Evolutionary conservation across 1,139 yeast genomes (phyloP).

Genomic region (Blastobotrys niveus): DNA sequence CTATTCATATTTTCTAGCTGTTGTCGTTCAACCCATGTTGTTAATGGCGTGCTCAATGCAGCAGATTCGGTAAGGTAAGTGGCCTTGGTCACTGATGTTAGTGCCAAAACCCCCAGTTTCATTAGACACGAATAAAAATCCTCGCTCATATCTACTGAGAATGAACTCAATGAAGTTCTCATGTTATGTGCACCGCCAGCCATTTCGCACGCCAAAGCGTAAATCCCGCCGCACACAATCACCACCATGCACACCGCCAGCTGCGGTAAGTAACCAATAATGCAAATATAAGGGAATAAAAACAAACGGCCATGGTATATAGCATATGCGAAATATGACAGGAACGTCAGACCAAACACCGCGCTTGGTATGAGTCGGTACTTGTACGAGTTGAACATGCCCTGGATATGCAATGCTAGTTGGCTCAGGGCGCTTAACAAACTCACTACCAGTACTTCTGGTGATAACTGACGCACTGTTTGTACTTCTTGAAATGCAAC

Average conservation of each 20-base stretch:
- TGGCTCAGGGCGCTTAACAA: slow-evolving; percentile 52
- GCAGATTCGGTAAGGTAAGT: slow-evolving; percentile 59
- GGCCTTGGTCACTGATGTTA: slow-evolving; percentile 60
- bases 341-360: slow-evolving; percentile 47
- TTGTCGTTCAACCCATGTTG: slow-evolving; percentile 54
- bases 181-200: slow-evolving; percentile 47
- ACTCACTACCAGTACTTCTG: slow-evolving; percentile 49
- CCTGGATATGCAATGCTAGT: slow-evolving; percentile 53
- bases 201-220: slow-evolving; percentile 50
- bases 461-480: slow-evolving; percentile 46
- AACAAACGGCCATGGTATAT: slow-evolving; percentile 39
- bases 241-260: slow-evolving; percentile 48
- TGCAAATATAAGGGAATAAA: slow-evolving; percentile 50
- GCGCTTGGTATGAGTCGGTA: slow-evolving; percentile 61
- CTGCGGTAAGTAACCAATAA: slow-evolving; percentile 58
- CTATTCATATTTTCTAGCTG: neutral
- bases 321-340: slow-evolving; percentile 42
- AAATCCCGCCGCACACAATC: slow-evolving; percentile 46
- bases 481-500: slow-evolving; percentile 68
- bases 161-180: slow-evolving; percentile 30
- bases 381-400: slow-evolving; percentile 45
- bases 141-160: slow-evolving; percentile 43
- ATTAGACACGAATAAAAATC: slow-evolving; percentile 62
- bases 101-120: slow-evolving; percentile 56
- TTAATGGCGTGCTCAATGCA: slow-evolving; percentile 42